Percentiles rank a stretch among this genome's conserved stretches.
phyloP scores from a whole-genome alignment of 768 basidiomycete species.

The Trametes punicea region DNA sequence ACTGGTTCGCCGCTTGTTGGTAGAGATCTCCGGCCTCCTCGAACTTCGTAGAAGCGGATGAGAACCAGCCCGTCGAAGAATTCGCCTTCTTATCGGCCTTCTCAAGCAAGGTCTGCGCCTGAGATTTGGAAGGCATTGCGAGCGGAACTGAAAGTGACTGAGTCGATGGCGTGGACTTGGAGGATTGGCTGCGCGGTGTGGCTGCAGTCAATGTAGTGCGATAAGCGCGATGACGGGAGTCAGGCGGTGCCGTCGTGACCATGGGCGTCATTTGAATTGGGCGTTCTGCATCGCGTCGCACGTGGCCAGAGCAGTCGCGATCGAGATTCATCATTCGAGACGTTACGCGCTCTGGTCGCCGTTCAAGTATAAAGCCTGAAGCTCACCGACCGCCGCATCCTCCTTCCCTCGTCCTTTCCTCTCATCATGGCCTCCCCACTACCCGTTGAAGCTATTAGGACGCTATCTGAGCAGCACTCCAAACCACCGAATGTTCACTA shows the following conservation, averaged over 20 bases:
- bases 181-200: neutral
- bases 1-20: constrained; percentile 90
- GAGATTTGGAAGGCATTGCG: constrained; percentile 70
- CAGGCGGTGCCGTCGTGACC: too few relatives aligned
- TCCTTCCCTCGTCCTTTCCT: neutral
- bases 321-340: constrained; percentile 13
- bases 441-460: constrained; percentile 41
- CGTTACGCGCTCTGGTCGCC: constrained; percentile 9
- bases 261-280: too few relatives aligned
- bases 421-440: constrained; percentile 27
- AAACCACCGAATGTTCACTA: constrained; percentile 70
- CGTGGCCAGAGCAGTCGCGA: constrained; percentile 17
- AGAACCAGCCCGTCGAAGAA: constrained; percentile 86
- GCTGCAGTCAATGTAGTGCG: neutral
- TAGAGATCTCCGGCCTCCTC: constrained; percentile 97
- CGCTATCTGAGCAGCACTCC: constrained; percentile 58
- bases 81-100: constrained; percentile 92
- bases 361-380: constrained; percentile 6
- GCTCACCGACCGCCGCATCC: neutral
- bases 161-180: neutral
- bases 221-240: neutral
- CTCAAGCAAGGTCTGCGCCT: constrained; percentile 70
- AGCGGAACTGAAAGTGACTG: neutral
- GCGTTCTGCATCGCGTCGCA: constrained; percentile 17
- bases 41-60: constrained; percentile 75